phyloP scores from a whole-genome alignment of 306 rosid genomes.

The Spatholobus suberectus region DNA sequence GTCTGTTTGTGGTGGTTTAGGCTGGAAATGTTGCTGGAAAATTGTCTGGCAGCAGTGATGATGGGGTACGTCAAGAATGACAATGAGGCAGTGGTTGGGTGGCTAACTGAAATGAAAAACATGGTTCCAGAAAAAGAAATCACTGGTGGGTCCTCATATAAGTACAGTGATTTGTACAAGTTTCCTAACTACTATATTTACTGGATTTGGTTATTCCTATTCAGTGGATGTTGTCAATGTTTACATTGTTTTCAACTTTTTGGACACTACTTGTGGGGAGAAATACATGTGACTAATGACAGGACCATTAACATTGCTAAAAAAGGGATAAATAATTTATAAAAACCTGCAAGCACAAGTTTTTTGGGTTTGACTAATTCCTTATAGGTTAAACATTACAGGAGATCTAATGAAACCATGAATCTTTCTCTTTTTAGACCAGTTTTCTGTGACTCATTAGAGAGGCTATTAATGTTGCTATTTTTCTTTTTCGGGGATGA shows the following conservation, averaged over 20 bases:
- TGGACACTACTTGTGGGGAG: background rate
- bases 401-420: background rate
- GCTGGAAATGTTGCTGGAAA: background rate
- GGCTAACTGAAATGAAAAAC: background rate
- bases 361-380: conserved; percentile 10
- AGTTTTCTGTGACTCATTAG: background rate
- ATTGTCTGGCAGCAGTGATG: background rate
- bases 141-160: background rate
- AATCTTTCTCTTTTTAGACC: background rate
- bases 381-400: background rate
- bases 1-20: background rate
- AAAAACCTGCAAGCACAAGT: background rate
- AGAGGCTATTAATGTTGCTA: conserved; percentile 5
- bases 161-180: background rate
- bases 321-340: background rate
- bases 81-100: background rate
- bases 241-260: background rate
- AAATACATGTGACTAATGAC: background rate
- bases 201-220: background rate
- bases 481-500: conserved; percentile 3
- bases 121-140: background rate
- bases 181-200: background rate
- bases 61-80: background rate
- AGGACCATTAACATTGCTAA: background rate
- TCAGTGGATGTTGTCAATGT: background rate